Percentiles rank a stretch among this genome's conserved stretches.
phyloP scores from a whole-genome alignment of 2,329 filamentous ascomycete species.

The Ophidiomyces ophidiicola region DNA sequence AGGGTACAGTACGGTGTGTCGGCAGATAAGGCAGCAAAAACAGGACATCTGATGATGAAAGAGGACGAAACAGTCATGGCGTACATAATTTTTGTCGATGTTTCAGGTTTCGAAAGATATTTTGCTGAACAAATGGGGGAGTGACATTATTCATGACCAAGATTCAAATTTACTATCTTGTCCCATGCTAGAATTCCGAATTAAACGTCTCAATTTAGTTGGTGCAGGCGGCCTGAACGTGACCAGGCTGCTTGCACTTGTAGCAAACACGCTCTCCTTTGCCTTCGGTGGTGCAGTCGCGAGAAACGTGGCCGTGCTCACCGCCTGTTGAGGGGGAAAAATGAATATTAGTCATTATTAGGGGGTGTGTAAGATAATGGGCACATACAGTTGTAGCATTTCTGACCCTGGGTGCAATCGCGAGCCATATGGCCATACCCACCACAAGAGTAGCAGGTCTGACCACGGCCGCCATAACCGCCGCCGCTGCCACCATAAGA shows the following conservation, averaged over 20 bases:
- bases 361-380: slow-evolving; percentile 8
- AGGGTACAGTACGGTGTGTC: background rate
- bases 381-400: slow-evolving; percentile 92
- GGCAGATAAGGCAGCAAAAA: background rate
- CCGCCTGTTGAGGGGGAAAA: slow-evolving; percentile 40
- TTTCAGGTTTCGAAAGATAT: slow-evolving; percentile 2
- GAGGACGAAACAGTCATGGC: background rate
- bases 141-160: slow-evolving; percentile 9
- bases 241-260: slow-evolving; percentile 78
- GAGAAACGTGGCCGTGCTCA: slow-evolving; percentile 86
- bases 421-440: slow-evolving; percentile 94
- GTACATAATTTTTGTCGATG: slow-evolving; percentile 3
- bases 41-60: background rate
- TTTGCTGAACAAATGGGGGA: background rate
- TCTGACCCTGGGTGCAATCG: slow-evolving; percentile 97
- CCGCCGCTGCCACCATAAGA: slow-evolving; percentile 35
- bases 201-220: slow-evolving; percentile 43
- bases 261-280: slow-evolving; percentile 94
- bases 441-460: slow-evolving; percentile 97
- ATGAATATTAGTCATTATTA: slow-evolving; percentile 9
- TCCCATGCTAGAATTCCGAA: slow-evolving; percentile 4
- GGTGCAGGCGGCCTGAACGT: slow-evolving; percentile 89
- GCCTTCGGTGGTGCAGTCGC: slow-evolving; percentile 90
- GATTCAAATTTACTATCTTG: slow-evolving; percentile 7
- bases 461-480: slow-evolving; percentile 45